phyloP scores from a whole-genome alignment of 208 protist species.

The Trypanosoma cruzi region DNA sequence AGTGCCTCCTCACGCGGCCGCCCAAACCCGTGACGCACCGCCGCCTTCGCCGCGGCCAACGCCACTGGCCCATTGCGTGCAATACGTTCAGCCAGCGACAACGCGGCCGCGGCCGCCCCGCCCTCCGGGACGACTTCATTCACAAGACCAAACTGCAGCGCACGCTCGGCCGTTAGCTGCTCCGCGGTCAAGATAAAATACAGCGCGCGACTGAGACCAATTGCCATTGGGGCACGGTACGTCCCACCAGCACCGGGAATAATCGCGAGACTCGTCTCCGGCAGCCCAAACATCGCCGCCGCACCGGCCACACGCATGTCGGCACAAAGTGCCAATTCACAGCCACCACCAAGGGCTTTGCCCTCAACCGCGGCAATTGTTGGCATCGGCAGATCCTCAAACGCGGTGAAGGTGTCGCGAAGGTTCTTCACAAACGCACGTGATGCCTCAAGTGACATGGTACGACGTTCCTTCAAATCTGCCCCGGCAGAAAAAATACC shows the following conservation, averaged over 20 bases:
- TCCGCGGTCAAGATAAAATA: slow-evolving; percentile 91
- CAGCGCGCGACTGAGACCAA: slow-evolving; percentile 85
- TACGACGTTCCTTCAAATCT: slow-evolving; percentile 77
- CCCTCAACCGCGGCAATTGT: slow-evolving; percentile 88
- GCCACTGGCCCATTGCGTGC: slow-evolving; percentile 83
- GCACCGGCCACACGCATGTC: slow-evolving; percentile 79
- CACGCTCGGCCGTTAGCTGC: slow-evolving; percentile 48
- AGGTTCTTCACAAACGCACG: slow-evolving; percentile 72
- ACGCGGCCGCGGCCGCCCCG: slow-evolving; percentile 31
- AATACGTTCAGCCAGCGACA: slow-evolving; percentile 52
- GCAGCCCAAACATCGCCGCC: slow-evolving; percentile 64
- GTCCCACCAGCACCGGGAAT: slow-evolving; percentile 95
- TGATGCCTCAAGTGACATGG: slow-evolving; percentile 57
- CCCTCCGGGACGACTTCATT: slow-evolving; percentile 66
- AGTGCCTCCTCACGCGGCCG: slow-evolving; percentile 62
- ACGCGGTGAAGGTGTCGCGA: slow-evolving; percentile 60
- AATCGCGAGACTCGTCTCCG: slow-evolving; percentile 91
- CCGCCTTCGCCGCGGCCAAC: slow-evolving; percentile 80
- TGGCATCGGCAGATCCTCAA: slow-evolving; percentile 82
- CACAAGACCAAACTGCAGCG: slow-evolving; percentile 72
- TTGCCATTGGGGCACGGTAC: slow-evolving; percentile 68
- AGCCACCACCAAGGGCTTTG: slow-evolving; percentile 89
- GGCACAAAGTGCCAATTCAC: slow-evolving; percentile 85
- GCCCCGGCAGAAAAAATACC: slow-evolving; percentile 82
- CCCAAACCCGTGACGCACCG: slow-evolving; percentile 71